These are phyloP conservation scores for Colletotrichum sp. DNA, from an alignment of 2,329 filamentous ascomycete genomes.

Conservation along the genomic window DNA sequence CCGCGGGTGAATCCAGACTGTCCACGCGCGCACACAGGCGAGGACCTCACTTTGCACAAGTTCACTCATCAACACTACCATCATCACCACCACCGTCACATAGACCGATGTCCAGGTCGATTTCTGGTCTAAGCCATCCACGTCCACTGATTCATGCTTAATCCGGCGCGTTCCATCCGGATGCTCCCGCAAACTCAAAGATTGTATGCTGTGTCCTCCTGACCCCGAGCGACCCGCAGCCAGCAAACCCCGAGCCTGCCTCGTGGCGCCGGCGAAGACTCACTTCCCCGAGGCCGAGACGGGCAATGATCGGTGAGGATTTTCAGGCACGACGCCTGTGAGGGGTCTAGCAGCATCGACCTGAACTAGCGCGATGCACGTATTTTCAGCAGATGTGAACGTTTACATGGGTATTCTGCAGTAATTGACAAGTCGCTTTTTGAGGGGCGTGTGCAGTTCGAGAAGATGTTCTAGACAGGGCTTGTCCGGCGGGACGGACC, in stretches of 20 bases:
- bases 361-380: background rate
- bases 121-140: background rate
- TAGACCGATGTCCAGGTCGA: background rate
- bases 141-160: background rate
- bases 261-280: background rate
- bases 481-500: background rate
- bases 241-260: background rate
- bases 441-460: background rate
- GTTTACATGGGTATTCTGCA: background rate
- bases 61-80: background rate
- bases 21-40: background rate
- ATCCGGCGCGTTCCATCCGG: background rate
- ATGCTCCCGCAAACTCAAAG: background rate
- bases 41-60: accelerated
- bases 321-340: background rate
- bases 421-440: background rate
- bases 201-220: background rate
- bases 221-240: background rate
- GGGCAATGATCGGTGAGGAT: background rate
- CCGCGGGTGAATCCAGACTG: background rate
- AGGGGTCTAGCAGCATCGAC: background rate
- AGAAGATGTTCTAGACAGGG: background rate
- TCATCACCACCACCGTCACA: background rate
- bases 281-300: background rate
- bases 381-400: background rate